phyloP scores from a whole-genome alignment of 176 grass and related monocot species.

The Carex littledalei region DNA sequence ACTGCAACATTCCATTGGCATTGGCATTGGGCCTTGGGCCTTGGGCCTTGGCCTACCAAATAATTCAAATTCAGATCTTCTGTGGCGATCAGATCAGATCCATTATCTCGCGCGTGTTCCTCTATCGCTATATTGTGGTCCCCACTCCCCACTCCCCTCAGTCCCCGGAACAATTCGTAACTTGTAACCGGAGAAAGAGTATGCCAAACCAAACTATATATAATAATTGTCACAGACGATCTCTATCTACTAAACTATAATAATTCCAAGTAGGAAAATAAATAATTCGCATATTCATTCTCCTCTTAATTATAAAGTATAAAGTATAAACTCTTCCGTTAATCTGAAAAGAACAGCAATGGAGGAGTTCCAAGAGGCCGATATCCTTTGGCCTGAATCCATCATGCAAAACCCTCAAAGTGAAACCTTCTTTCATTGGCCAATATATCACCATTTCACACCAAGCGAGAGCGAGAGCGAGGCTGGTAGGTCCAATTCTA shows the following conservation, averaged over 20 bases:
- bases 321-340: not conserved
- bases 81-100: too few relatives aligned
- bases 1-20: not conserved
- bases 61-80: not conserved
- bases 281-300: not conserved
- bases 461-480: not conserved
- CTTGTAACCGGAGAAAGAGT: not conserved
- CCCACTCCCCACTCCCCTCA: too few relatives aligned
- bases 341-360: not conserved
- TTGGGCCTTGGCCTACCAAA: not conserved
- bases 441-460: not conserved
- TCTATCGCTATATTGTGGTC: too few relatives aligned
- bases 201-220: too few relatives aligned
- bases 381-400: constrained; percentile 27
- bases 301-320: not conserved
- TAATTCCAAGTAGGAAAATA: not conserved
- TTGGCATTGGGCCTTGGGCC: too few relatives aligned
- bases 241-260: not conserved
- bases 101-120: too few relatives aligned
- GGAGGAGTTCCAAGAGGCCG: constrained; percentile 24
- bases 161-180: not conserved
- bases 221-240: not conserved
- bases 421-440: not conserved
- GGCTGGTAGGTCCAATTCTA: not conserved
- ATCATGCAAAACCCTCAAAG: not conserved